A percentile compares a stretch with the other conserved stretches of the same genome.
Evolutionary conservation across 768 basidiomycete species (phyloP).

Genomic region (Austroboletus festivus): DNA sequence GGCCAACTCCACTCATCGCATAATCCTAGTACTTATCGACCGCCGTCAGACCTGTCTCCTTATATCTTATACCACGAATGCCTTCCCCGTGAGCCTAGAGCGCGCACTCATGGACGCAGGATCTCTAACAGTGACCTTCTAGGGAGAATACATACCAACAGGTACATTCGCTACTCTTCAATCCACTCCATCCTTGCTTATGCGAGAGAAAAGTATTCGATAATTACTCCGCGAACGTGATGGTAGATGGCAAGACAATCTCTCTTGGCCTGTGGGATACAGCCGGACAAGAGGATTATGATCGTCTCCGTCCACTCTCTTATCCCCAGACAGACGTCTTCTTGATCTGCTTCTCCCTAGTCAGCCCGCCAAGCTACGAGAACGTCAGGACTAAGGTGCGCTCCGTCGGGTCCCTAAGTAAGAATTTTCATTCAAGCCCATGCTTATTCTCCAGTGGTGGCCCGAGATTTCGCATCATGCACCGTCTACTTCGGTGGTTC

Average conservation of each 20-base stretch:
- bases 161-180: conserved; percentile 43
- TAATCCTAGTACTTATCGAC: too few species aligned
- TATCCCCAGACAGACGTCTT: conserved; percentile 99
- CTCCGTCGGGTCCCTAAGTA: conserved; percentile 6
- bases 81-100: conserved; percentile 73
- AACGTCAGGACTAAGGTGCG: conserved; percentile 96
- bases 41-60: conserved; percentile 99
- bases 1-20: too few species aligned
- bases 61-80: conserved; percentile 99
- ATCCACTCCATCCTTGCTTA: conserved; percentile 8
- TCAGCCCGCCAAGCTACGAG: conserved; percentile 97
- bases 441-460: conserved; percentile 63
- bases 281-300: conserved; percentile 99
- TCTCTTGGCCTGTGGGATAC: conserved; percentile 99
- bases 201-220: conserved; percentile 76
- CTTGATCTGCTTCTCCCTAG: conserved; percentile 97
- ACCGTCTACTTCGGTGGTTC: conserved; percentile 86
- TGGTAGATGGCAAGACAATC: conserved; percentile 98
- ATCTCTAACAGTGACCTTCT: conserved; percentile 18
- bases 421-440: conserved; percentile 5
- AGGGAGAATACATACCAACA: conserved; percentile 98
- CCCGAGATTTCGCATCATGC: conserved; percentile 98
- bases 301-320: conserved; percentile 93
- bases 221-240: conserved; percentile 97
- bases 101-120: conserved; percentile 11